Base-by-base conservation (phyloP, 2,329 filamentous ascomycete genomes). In the Fragosphaeria purpurea region DNA sequence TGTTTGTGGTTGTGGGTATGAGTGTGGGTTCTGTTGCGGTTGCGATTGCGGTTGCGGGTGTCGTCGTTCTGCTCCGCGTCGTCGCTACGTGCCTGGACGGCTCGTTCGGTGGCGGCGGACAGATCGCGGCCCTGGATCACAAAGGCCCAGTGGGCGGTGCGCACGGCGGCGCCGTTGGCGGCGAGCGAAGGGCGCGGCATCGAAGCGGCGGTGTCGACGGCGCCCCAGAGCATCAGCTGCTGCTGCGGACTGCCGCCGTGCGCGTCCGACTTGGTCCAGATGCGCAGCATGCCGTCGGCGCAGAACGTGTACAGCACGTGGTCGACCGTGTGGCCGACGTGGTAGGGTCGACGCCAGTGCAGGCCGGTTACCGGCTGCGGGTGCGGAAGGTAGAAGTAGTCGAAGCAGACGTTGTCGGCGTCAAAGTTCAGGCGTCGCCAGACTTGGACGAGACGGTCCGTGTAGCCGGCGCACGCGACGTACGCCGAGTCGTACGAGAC, bases 281-380 rank as follows among this genome's bases (percentile, higher is more conserved):
- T 77, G 44, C 90, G 80, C 55, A 97, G 70, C 46, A 83, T 73
- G 52, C 85, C 82, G 63, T 98, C 93, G 11, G 81, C 76, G 59
- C 88, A 94, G 56, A 90, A 80, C 0, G 93, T 95, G 62, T 95
- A 97, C 1, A 98, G 75, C 1, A 95, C 84, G 65, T 95, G 93
- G 40, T 93, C 86, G 50, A 85, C 78, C 6, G 80, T 82, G 62
- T 95, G 86, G 38, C 91, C 87, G 11, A 80, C 70, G 61, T 93
- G 81, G 55, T 80, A 79, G 6, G 88, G 87, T 55, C 80, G 80
- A 44, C 88, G 83, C 94, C 94, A 98, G 63, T 91, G 83, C 53
- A 95, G 69, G 53, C 80, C 82, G 4, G 87, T 91, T n/a, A 98
- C 82, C 1, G 83, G 69, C 32, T 79, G 75, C 1, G 88, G 87